Evolutionary conservation across 148 eudicot genomes (phyloP).

Genomic region (Dysphania ambrosioides): DNA sequence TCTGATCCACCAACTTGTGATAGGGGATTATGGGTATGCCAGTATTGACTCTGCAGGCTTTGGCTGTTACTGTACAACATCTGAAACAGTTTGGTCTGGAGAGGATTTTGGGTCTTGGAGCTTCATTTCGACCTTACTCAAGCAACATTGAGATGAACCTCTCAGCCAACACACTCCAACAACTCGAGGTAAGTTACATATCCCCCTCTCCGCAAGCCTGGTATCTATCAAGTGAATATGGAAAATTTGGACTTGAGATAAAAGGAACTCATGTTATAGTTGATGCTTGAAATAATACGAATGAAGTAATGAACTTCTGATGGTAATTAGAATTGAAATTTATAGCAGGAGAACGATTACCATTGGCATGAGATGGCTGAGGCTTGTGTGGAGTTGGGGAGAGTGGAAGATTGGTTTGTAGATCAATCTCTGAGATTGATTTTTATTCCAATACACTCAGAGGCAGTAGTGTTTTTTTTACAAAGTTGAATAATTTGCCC

Average conservation of each 20-base stretch:
- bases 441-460: not conserved
- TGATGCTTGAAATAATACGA: not conserved
- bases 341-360: not conserved
- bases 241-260: too few relatives aligned
- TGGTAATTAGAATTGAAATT: not conserved
- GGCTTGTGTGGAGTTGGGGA: not conserved
- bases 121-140: conserved; percentile 80
- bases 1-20: not conserved
- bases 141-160: conserved; percentile 71
- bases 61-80: conserved; percentile 65
- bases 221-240: too few relatives aligned
- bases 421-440: not conserved
- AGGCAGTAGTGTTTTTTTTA: not conserved
- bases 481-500: not conserved
- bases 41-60: conserved; percentile 63
- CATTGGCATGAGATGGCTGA: not conserved
- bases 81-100: conserved; percentile 93
- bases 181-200: conserved; percentile 67
- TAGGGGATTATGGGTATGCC: conserved; percentile 83
- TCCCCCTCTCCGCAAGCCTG: too few relatives aligned
- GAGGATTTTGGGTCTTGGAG: conserved; percentile 60
- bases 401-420: not conserved
- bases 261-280: too few relatives aligned
- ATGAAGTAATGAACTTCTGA: not conserved
- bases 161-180: conserved; percentile 93